Percentiles rank a stretch among this genome's conserved stretches.
Conservation (phyloP, 768 basidiomycete genomes). For the Pleurotus djamor region DNA sequence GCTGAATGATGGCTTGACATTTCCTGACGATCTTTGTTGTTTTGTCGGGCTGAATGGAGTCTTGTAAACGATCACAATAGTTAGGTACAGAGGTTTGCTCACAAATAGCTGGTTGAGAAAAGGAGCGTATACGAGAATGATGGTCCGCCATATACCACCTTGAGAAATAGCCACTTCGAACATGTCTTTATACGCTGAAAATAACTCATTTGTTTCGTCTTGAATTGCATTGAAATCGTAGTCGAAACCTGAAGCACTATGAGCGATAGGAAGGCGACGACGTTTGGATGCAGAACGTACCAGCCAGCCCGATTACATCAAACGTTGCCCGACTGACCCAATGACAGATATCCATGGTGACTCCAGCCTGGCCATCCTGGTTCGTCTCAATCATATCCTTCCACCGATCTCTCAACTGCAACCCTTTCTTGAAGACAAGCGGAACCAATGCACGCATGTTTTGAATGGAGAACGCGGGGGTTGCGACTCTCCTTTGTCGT, state of each 20-base stretch:
- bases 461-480: conserved; percentile 79
- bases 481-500: conserved; percentile 75
- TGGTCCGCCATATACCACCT: conserved; percentile 36
- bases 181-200: conserved; percentile 82
- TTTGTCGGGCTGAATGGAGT: conserved; percentile 46
- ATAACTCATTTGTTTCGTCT: conserved; percentile 75
- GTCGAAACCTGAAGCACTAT: conserved; percentile 59
- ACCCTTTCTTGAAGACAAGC: conserved; percentile 67
- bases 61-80: background rate
- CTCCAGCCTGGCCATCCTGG: conserved; percentile 25
- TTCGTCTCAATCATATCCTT: conserved; percentile 33
- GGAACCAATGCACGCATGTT: conserved; percentile 73
- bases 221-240: conserved; percentile 86
- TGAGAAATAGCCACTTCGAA: conserved; percentile 73
- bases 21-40: conserved; percentile 45
- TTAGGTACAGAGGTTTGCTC: conserved; percentile 20
- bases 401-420: conserved; percentile 63
- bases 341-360: conserved; percentile 68
- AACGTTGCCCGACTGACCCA: conserved; percentile 86
- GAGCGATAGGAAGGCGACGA: background rate
- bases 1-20: conserved; percentile 61
- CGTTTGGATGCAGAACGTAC: conserved; percentile 31
- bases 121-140: conserved; percentile 60
- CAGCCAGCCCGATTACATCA: conserved; percentile 90
- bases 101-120: conserved; percentile 54